Evolutionary conservation across 129 eudicot species (phyloP).

Genomic region (Pulicaria dysenterica): DNA sequence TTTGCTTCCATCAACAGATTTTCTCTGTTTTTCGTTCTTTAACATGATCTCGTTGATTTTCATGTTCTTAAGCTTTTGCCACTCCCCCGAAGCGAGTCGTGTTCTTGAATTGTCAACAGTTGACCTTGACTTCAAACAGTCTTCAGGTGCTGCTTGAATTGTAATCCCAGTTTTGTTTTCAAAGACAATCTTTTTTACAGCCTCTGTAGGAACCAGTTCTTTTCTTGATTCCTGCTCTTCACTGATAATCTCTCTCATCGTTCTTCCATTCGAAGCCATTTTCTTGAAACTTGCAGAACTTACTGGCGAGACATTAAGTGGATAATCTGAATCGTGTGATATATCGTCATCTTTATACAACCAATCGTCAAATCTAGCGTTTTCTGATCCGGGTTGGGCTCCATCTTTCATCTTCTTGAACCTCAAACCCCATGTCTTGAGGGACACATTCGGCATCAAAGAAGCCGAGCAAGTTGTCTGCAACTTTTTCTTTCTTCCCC

Average conservation of each 20-base stretch:
- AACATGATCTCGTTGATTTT: slow-evolving; percentile 38
- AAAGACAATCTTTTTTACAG: slow-evolving; percentile 30
- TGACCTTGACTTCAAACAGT: slow-evolving; percentile 26
- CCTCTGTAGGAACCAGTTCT: neutral
- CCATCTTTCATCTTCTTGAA: slow-evolving; percentile 42
- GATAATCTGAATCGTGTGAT: slow-evolving; percentile 39
- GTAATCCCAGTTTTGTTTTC: slow-evolving; percentile 30
- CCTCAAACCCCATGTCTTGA: slow-evolving; percentile 54
- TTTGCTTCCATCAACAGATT: slow-evolving; percentile 31
- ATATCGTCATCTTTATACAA: slow-evolving; percentile 14
- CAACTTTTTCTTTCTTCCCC: slow-evolving; percentile 28
- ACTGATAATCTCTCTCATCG: slow-evolving; percentile 37
- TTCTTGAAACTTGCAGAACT: slow-evolving; percentile 34
- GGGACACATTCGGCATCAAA: slow-evolving; percentile 38
- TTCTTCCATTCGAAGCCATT: slow-evolving; percentile 29
- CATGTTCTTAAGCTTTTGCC: slow-evolving; percentile 26
- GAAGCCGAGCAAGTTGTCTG: slow-evolving; percentile 43
- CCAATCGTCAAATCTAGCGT: neutral
- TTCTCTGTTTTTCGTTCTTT: slow-evolving; percentile 45
- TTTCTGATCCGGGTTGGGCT: slow-evolving; percentile 14
- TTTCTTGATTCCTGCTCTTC: slow-evolving; percentile 34
- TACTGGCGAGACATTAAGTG: slow-evolving; percentile 26
- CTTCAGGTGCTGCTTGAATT: slow-evolving; percentile 25
- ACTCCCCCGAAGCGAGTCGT: slow-evolving; percentile 20
- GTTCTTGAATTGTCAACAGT: slow-evolving; percentile 12